phyloP scores from a whole-genome alignment of 768 basidiomycete species.

The Termitomyces sp. region DNA sequence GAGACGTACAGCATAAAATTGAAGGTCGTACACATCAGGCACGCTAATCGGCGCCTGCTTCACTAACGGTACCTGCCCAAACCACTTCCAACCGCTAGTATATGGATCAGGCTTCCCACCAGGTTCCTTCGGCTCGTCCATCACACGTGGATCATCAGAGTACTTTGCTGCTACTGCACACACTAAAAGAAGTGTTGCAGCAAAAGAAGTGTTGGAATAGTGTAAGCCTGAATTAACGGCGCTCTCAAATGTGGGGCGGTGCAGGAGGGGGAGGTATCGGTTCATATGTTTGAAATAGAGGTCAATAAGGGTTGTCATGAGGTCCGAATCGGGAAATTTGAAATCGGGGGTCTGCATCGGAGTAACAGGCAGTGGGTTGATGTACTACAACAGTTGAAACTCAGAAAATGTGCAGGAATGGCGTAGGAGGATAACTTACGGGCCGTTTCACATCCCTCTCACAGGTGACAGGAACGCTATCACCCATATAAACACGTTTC shows the following conservation, averaged over 20 bases:
- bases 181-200: conserved; percentile 56
- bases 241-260: conserved; percentile 63
- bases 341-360: conserved; percentile 18
- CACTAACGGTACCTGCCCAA: conserved; percentile 60
- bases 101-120: conserved; percentile 22
- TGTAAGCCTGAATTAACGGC: conserved; percentile 48
- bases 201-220: conserved; percentile 47
- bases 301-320: conserved; percentile 50
- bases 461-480: not conserved
- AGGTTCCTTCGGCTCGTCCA: conserved; percentile 18
- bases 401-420: not conserved
- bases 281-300: conserved; percentile 64
- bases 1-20: conserved; percentile 51
- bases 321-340: conserved; percentile 47
- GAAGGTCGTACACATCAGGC: conserved; percentile 70
- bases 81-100: conserved; percentile 64
- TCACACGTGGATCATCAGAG: conserved; percentile 55
- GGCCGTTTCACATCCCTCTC: not conserved
- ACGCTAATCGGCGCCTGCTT: conserved; percentile 55
- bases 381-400: conserved; percentile 20
- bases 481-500: conserved; percentile 48
- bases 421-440: not conserved
- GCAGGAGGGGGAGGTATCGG: conserved; percentile 60
- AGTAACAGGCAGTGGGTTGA: conserved; percentile 13
- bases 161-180: conserved; percentile 67